Evolutionary conservation across 495 filamentous ascomycete species (phyloP).

Genomic region (Annulohypoxylon stygium): DNA sequence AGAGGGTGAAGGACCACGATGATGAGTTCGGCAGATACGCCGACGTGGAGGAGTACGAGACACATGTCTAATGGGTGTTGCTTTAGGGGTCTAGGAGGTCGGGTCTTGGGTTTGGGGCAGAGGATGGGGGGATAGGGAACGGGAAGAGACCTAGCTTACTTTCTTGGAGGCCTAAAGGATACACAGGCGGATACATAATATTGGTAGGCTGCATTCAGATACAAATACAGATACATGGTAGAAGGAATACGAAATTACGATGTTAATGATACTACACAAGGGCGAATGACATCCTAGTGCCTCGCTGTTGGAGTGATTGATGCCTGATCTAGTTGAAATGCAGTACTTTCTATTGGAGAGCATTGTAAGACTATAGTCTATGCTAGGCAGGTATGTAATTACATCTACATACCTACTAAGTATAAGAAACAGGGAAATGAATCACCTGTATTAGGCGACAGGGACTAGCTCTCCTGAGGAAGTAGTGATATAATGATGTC

Average conservation of each 20-base stretch:
- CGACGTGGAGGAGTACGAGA: conserved; percentile 66
- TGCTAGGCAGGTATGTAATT: too few relatives aligned
- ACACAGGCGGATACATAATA: conserved; percentile 25
- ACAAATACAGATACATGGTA: conserved; percentile 25
- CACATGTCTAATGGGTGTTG: conserved; percentile 51
- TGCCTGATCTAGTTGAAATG: background rate
- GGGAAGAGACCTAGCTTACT: background rate
- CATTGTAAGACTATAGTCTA: too few relatives aligned
- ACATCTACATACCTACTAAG: too few relatives aligned
- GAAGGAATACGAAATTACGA: conserved; percentile 20
- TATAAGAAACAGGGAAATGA: too few relatives aligned
- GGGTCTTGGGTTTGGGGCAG: background rate
- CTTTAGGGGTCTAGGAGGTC: background rate
- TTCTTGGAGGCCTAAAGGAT: conserved; percentile 11
- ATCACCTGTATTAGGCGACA: too few relatives aligned
- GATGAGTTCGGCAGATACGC: conserved; percentile 50
- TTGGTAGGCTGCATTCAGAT: conserved; percentile 45
- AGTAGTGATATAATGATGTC: too few relatives aligned
- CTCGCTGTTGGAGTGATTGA: background rate
- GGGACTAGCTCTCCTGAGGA: too few relatives aligned
- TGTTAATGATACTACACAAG: background rate
- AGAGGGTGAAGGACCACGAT: conserved; percentile 65
- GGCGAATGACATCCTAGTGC: background rate
- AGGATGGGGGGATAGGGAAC: background rate
- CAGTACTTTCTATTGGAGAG: background rate